phyloP scores from a whole-genome alignment of 192 early-diverging fungal species.

The Backusella macrospora region DNA sequence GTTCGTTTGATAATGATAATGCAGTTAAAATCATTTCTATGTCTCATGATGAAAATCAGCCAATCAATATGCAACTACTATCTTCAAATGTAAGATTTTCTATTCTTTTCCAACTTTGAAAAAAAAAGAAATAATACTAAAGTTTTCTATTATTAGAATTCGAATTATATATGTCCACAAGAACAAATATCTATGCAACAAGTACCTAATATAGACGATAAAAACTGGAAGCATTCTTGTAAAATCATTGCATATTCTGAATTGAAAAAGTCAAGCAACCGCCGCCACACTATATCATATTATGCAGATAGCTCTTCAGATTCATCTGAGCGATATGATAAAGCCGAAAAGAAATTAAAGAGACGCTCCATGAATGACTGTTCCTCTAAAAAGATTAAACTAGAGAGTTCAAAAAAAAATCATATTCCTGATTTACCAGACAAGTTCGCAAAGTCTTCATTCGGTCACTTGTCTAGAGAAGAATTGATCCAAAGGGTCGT shows the following conservation, averaged over 20 bases:
- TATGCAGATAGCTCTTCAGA: constrained; percentile 7
- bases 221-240: not conserved
- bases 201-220: not conserved
- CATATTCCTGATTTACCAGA: not conserved
- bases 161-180: not conserved
- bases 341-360: not conserved
- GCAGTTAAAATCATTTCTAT: constrained; percentile 3
- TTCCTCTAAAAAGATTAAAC: not conserved
- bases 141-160: constrained; percentile 2
- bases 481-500: constrained; percentile 30
- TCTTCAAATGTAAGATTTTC: not conserved
- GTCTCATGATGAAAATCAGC: not conserved
- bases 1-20: not conserved
- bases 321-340: not conserved
- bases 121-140: not conserved
- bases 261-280: not conserved
- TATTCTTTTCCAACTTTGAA: not conserved
- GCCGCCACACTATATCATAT: constrained; percentile 3
- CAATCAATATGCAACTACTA: constrained; percentile 1
- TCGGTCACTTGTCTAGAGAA: constrained; percentile 27
- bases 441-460: not conserved
- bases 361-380: constrained; percentile 1
- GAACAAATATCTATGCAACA: constrained; percentile 8
- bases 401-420: not conserved
- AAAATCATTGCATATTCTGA: not conserved